Base-by-base conservation (phyloP, 129 eudicot genomes). In the Helichrysum umbraculigerum region DNA sequence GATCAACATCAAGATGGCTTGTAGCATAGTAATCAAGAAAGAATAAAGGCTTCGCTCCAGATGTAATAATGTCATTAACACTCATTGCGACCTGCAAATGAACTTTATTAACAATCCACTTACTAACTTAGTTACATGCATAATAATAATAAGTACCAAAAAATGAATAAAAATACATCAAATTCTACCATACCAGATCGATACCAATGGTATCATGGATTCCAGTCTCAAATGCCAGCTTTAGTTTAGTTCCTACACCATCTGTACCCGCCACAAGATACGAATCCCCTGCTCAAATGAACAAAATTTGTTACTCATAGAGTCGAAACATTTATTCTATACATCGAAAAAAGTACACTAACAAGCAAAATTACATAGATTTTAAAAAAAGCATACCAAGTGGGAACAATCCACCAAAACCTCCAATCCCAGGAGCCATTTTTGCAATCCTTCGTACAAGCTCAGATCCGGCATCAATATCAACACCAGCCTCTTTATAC, bases 211-310 rank as follows among this genome's bases (percentile, higher is more conserved):
- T 87, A 10, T 94, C 98, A 63, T 94, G 97, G 67, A 91, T 91
- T 79, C 90, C 91, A 32, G 97, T 88, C 76, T 93, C 98, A 73
- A 90, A 94, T 41, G 98, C 98, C 67, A 94, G 83, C 87, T 94
- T 94, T 30, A 94, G 97, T 80, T 94, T 94, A 11, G 98, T 94
- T 75, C 98, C 98, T 29, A 94, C 98, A 50, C 98, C 98, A 91
- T 94, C 98, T 9, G 98, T 94, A 61, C 98, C 97, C 39, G 98
- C 98, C 51, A 94, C 98, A 71, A 94, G 93, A 84, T 94, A 94
- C 30, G 96, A 94, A 85, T 89, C 96, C 73, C 97, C 98, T 94
- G 90, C 42, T 71, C 21, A 68, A 29, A 60, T 35, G 21, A 6
- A 52, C 42, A 7, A 39, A 56, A 15, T 29, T 54, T n/a, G 41